Base-by-base conservation (phyloP, 1,284 basidiomycete species). In the Cryptococcus amylolentus region DNA sequence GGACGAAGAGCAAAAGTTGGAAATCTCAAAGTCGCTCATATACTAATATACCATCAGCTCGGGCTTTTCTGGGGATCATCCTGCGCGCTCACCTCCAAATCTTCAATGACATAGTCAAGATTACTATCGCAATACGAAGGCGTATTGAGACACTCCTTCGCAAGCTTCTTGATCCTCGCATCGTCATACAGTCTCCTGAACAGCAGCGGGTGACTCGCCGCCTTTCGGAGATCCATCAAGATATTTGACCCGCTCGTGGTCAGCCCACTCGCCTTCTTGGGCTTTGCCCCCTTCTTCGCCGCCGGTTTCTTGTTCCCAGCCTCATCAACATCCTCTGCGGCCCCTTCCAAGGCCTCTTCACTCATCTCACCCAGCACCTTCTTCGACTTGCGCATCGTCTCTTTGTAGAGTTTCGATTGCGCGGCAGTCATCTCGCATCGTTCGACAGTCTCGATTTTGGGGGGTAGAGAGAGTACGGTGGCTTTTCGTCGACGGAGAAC, bases 401-500 rank as follows among this genome's bases (percentile, higher is more conserved):
- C 88, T 56, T 82, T 81, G 79, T 98, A 99, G 51, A 98, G 87
- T 14, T 86, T 81, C 54, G 82, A 82, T 75, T 99, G 96, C 7
- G 87, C 77, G 3, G 83, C 72, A 0, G 91, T 94, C 90, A 98
- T 91, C 26, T 88, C 86, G 78, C 96, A 98, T 84, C 89, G 91
- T 69, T 95, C 89, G 60, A 97, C 89, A 20, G 86, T 85, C 72
- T 97, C 93, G 8, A 84, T 87, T 80, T 98, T 98, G 61, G 87
- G 86, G 1, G 94, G 93, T 18, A 99, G 83, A 61, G 88, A 87
- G 38, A 98, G 81, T 1, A 99, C 95, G 85, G 95, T 73, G 62
- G 93, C 90, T 78, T 99, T 99, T 63, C 94, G 85, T 49, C 96
- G 84, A 23, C 96, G 88, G 20, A 99, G 83, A 28, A 98, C 94